Evolutionary conservation across 805 yeast genomes (phyloP).

Genomic region (Candida stauntonica): DNA sequence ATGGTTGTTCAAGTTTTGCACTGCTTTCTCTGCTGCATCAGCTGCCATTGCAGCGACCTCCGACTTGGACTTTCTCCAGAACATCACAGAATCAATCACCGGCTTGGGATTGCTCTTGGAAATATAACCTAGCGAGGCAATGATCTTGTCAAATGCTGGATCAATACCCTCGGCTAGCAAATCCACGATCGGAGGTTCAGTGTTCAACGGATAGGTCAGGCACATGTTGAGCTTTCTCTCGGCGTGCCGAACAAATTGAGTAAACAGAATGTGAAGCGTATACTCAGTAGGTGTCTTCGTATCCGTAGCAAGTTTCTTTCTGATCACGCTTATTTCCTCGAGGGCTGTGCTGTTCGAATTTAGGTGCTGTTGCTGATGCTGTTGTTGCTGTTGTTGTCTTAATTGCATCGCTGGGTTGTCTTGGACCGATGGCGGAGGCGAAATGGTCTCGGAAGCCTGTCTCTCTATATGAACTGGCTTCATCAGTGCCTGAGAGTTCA

Average conservation of each 20-base stretch:
- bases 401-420: neutral
- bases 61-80: slow-evolving; percentile 92
- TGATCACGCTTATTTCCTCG: slow-evolving; percentile 25
- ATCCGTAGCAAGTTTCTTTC: slow-evolving; percentile 45
- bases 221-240: slow-evolving; percentile 81
- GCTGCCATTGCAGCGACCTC: slow-evolving; percentile 72
- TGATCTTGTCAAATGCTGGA: slow-evolving; percentile 77
- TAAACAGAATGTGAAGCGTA: slow-evolving; percentile 88
- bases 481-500: neutral
- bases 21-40: slow-evolving; percentile 43
- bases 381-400: no score
- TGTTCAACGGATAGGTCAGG: slow-evolving; percentile 54
- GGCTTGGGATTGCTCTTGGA: slow-evolving; percentile 90
- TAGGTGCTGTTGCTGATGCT: no score
- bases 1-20: slow-evolving; percentile 29
- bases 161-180: slow-evolving; percentile 83
- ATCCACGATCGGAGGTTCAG: slow-evolving; percentile 77
- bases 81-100: slow-evolving; percentile 96
- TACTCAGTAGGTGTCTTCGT: slow-evolving; percentile 79
- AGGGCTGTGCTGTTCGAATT: slow-evolving; percentile 19
- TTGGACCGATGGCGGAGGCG: neutral
- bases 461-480: neutral
- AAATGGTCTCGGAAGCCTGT: neutral
- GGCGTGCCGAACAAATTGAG: slow-evolving; percentile 92
- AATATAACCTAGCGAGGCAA: slow-evolving; percentile 83